Base-by-base conservation (phyloP, 225 moss, liverwort and hornwort genomes). In the Pseudisothecium myosuroides region DNA sequence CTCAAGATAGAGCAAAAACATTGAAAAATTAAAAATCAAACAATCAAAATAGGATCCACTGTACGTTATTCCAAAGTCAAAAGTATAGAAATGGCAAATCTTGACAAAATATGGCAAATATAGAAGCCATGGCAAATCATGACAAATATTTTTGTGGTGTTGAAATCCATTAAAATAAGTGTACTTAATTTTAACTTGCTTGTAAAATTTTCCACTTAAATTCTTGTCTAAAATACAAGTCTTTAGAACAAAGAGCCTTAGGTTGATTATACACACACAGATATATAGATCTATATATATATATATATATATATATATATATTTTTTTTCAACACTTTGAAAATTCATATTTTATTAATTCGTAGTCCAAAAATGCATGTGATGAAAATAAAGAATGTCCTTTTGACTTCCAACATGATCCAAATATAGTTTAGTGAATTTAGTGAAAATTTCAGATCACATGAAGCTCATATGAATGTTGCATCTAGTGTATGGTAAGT, bases 371-470 rank as follows among this genome's bases (percentile, higher is more conserved):
- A 55, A 3, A 55, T 37, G 6, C 7, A 10, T 16, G 6, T 16
- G 5, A 16, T 0, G 0, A 55, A 1, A 55, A n/a, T 26, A 0
- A 4, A n/a, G 0, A n/a, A 17, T n/a, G 1, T 1, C 26, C 1
- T 55, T 56, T 56, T n/a, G 7, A 17, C 9, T n/a, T 0, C 4
- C 1, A 27, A 17, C 1, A 55, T 37, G 26, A 24, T 78, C 6
- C 10, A 37, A 78, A 0, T 2, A 24, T 0, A 78, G 1, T 11
- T 78, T 55, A 26, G 16, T 0, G 0, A 78, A 78, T 78, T 55
- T 26, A 7, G 37, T 24, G 6, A 22, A 69, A 69, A 69, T 24
- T 69, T 39, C 5, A 69, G 8, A 69, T 69, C 5, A 18, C 65
- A 22, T 58, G 9, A 58, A 58, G 58, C 22, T 58, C 10, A 22